Base-by-base conservation (phyloP, 2,329 filamentous ascomycete species). In the Epichloe elymi region DNA sequence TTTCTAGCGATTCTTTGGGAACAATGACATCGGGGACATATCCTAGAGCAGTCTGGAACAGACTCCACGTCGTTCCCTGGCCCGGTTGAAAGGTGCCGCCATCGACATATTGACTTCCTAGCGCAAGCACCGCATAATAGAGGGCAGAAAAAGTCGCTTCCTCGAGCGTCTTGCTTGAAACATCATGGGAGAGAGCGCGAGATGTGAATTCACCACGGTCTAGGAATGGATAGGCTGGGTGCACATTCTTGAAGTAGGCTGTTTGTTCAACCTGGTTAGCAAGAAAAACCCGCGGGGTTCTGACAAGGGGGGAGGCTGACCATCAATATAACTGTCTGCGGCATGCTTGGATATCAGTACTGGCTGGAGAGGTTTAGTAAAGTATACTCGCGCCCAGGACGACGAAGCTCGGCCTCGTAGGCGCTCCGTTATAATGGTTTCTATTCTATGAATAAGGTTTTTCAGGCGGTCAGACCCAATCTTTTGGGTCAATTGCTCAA, bases 171-270 rank as follows among this genome's bases (percentile, higher is more conserved):
- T 26, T 38, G 19, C 35, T 40, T 12, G 41, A n/a, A 19, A n/a
- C 42, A 23, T 46, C 42, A 12, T 50, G 36, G 12, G 41, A 20
- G 17, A 50, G 36, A 30, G 23, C 23, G 12, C 42, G 48, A 10
- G 48, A 39, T 5, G 41, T 40, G 23, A 50, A 50, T 20, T 50
- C 48, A 33, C 2, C 48, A 37, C 56, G 54, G 45, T 67, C 60
- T 4, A 70, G 57, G 49, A 70, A 68, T 1, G 67, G 65, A 51
- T 68, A 66, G 0, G 67, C 49, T 4, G 65, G 65, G 50, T 70
- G 66, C 2, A 68, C 46, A 19, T 65, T 58, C 4, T 60, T 52
- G 48, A 70, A 70, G 49, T 68, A 69, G 12, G 61, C 66, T 68
- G 17, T 8, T 10, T 15, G 10, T 42, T 36, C 39, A 14, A 6